A percentile compares a stretch with the other conserved stretches of the same genome.
Conservation (phyloP, 306 rosid genomes). For the Glycine tomentella region DNA sequence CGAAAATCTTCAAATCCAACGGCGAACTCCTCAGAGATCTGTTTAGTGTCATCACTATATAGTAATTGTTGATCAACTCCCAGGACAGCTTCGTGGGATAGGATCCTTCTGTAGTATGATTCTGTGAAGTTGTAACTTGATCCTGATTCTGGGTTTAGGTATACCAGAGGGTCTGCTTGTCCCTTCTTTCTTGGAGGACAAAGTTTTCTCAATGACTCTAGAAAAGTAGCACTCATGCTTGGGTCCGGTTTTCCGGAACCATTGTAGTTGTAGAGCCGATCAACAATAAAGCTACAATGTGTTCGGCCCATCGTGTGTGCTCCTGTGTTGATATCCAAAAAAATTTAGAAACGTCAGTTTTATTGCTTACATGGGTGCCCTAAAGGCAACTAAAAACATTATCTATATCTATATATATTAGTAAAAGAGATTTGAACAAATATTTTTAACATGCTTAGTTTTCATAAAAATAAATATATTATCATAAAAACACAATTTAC, state of each 20-base stretch:
- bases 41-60: conserved; percentile 54
- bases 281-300: conserved; percentile 66
- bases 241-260: conserved; percentile 74
- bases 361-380: no score
- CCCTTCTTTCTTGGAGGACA: conserved; percentile 65
- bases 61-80: conserved; percentile 77
- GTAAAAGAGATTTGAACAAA: no score
- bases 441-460: no score
- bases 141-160: conserved; percentile 69
- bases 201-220: conserved; percentile 44
- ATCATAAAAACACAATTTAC: no score
- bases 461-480: no score
- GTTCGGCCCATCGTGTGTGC: conserved; percentile 79
- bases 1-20: conserved; percentile 70
- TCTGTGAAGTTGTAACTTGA: conserved; percentile 57
- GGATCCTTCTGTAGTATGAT: conserved; percentile 70
- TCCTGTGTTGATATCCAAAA: conserved; percentile 51
- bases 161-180: conserved; percentile 66
- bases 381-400: no score
- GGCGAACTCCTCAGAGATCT: conserved; percentile 61
- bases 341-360: no score
- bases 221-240: conserved; percentile 53
- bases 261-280: conserved; percentile 72
- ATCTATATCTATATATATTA: no score
- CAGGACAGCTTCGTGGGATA: conserved; percentile 54